Evolutionary conservation across 495 filamentous ascomycete genomes (phyloP).

Genomic region (Penicillium silybi): DNA sequence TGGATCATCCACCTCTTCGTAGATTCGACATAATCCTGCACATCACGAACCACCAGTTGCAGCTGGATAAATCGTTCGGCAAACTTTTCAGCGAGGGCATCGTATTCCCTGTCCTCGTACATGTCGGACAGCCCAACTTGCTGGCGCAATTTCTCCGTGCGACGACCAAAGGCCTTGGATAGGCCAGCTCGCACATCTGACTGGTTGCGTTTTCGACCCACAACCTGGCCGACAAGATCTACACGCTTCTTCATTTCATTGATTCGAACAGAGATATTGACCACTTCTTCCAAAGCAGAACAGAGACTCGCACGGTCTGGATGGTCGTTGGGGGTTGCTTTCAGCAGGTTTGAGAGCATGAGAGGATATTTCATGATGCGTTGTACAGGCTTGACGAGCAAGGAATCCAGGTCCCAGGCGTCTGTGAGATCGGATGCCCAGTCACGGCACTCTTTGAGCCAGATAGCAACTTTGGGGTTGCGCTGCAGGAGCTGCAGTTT

Average conservation of each 20-base stretch:
- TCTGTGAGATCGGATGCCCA: conserved; percentile 83
- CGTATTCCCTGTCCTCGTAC: conserved; percentile 76
- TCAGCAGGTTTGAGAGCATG: conserved; percentile 70
- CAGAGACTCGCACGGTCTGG: conserved; percentile 70
- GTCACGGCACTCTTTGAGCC: conserved; percentile 86
- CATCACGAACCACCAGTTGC: conserved; percentile 85
- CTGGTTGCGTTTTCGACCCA: conserved; percentile 81
- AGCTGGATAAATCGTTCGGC: conserved; percentile 84
- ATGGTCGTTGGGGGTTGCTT: conserved; percentile 74
- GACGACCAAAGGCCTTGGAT: conserved; percentile 80
- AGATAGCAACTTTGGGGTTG: conserved; percentile 73
- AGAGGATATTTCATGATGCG: conserved; percentile 88
- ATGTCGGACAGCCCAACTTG: conserved; percentile 62
- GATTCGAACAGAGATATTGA: conserved; percentile 73
- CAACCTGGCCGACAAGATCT: conserved; percentile 82
- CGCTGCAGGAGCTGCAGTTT: conserved; percentile 69
- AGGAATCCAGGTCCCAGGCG: conserved; percentile 89
- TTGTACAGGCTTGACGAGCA: conserved; percentile 94
- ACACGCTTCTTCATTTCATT: conserved; percentile 90
- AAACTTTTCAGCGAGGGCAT: conserved; percentile 70
- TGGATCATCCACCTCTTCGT: conserved; percentile 66
- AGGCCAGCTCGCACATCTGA: conserved; percentile 80
- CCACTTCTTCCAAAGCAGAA: conserved; percentile 59
- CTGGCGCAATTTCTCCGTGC: conserved; percentile 72
- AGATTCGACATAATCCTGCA: conserved; percentile 77